These are phyloP conservation scores for Pseudocercospora ulei DNA, from an alignment of 2,329 filamentous ascomycete species.

Conservation along the genomic window DNA sequence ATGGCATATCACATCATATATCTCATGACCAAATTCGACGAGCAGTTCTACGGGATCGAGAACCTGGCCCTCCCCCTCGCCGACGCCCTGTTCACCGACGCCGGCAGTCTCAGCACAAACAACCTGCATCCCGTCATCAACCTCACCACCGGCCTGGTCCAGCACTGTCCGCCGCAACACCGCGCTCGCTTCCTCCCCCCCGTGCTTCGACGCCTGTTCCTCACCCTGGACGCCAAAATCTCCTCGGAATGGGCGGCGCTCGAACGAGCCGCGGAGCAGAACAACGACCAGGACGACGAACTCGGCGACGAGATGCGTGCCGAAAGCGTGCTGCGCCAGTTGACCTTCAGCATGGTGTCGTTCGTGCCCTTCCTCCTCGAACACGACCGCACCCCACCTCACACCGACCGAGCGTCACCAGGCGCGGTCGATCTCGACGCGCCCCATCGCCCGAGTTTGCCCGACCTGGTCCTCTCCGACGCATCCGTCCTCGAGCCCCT, in stretches of 20 bases:
- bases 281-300: slow-evolving; percentile 57
- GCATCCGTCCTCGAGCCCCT: slow-evolving; percentile 74
- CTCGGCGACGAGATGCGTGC: slow-evolving; percentile 95
- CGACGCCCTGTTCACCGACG: slow-evolving; percentile 72
- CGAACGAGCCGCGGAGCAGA: slow-evolving; percentile 47
- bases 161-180: slow-evolving; percentile 75
- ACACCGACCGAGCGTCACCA: slow-evolving; percentile 11
- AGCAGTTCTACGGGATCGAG: slow-evolving; percentile 80
- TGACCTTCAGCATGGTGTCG: slow-evolving; percentile 84
- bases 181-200: slow-evolving; percentile 74
- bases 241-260: slow-evolving; percentile 77
- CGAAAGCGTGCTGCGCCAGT: slow-evolving; percentile 84
- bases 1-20: slow-evolving; percentile 90
- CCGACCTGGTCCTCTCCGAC: slow-evolving; percentile 71
- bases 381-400: slow-evolving; percentile 44
- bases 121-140: slow-evolving; percentile 91
- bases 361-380: slow-evolving; percentile 85
- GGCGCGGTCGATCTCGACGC: neutral
- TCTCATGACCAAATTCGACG: slow-evolving; percentile 77
- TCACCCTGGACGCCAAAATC: slow-evolving; percentile 79
- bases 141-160: slow-evolving; percentile 76
- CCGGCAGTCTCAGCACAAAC: slow-evolving; percentile 74
- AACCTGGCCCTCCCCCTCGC: slow-evolving; percentile 76
- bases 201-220: slow-evolving; percentile 70
- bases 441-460: slow-evolving; percentile 46